Evolutionary conservation across 2,329 filamentous ascomycete genomes (phyloP).

Genomic region (Cordyceps pruinosa): DNA sequence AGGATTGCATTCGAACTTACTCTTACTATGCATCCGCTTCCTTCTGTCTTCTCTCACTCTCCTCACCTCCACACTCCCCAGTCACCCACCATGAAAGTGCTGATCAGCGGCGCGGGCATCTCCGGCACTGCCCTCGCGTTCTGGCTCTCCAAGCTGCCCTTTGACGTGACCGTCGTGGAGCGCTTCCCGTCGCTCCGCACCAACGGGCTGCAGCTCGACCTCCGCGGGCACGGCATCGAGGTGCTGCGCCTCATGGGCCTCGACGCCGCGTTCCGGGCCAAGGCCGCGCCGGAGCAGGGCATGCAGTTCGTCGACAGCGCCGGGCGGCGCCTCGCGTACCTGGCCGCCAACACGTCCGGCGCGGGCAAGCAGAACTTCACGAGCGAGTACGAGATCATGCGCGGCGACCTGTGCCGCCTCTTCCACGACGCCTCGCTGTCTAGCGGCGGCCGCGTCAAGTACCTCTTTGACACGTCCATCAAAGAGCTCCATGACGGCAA

Average conservation of each 20-base stretch:
- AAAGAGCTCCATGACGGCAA: constrained; percentile 21
- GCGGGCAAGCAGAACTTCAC: constrained; percentile 32
- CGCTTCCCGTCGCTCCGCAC: constrained; percentile 34
- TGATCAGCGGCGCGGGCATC: constrained; percentile 28
- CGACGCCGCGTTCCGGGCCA: constrained; percentile 34
- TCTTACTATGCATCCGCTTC: not conserved
- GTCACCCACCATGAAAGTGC: constrained; percentile 19
- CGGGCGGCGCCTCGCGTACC: constrained; percentile 31
- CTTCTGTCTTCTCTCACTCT: not conserved
- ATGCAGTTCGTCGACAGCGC: constrained; percentile 34
- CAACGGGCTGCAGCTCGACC: constrained; percentile 47
- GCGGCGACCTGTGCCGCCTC: constrained; percentile 42
- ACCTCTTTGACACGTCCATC: constrained; percentile 23
- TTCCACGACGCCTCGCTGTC: constrained; percentile 28
- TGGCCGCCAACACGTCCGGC: constrained; percentile 25
- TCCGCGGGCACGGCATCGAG: constrained; percentile 44
- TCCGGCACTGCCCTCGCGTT: constrained; percentile 39
- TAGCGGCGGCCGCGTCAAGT: constrained; percentile 18
- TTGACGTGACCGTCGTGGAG: constrained; percentile 37
- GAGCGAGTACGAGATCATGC: constrained; percentile 48
- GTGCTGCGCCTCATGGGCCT: constrained; percentile 47
- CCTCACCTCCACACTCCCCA: not conserved
- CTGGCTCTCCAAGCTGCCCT: constrained; percentile 35
- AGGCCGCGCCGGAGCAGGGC: constrained; percentile 39
- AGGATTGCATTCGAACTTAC: not conserved